These are phyloP conservation scores for Sisymbrium irio DNA, from an alignment of 345 rosid species.

Conservation along the genomic window DNA sequence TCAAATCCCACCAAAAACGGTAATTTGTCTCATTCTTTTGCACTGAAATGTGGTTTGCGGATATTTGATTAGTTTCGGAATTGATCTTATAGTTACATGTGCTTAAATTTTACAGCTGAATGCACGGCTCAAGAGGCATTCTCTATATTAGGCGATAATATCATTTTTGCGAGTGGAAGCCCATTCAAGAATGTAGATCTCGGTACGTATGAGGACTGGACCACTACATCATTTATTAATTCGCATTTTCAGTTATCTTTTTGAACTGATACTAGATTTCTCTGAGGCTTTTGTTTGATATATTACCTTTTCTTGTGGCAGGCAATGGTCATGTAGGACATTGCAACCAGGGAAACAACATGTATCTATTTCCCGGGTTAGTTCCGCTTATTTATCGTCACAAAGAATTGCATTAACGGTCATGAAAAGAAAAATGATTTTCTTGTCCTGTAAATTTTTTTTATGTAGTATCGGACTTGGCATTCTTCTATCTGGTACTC, in stretches of 20 bases:
- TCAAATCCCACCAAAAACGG: constrained; percentile 97
- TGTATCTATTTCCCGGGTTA: constrained; percentile 98
- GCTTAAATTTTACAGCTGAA: constrained; percentile 57
- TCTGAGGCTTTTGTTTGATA: constrained; percentile 19
- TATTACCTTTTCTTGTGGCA: constrained; percentile 32
- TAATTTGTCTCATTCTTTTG: constrained; percentile 24
- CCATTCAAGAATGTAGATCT: constrained; percentile 85
- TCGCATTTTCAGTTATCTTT: neutral
- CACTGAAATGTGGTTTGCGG: neutral
- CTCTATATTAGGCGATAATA: constrained; percentile 82
- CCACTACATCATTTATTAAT: neutral
- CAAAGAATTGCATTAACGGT: neutral
- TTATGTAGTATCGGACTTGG: constrained; percentile 91
- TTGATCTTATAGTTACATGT: constrained; percentile 2
- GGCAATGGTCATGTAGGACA: constrained; percentile 82
- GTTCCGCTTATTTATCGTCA: constrained; percentile 29
- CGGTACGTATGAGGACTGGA: constrained; percentile 46
- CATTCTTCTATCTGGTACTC: constrained; percentile 88
- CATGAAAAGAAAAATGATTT: neutral
- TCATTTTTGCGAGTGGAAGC: constrained; percentile 96
- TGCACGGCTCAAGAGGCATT: constrained; percentile 96
- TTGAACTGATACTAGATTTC: neutral
- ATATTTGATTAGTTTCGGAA: neutral
- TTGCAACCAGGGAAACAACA: constrained; percentile 97
- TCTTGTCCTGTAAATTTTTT: neutral